Evolutionary conservation across 495 filamentous ascomycete genomes (phyloP).

Genomic region (Annulohypoxylon bovei): DNA sequence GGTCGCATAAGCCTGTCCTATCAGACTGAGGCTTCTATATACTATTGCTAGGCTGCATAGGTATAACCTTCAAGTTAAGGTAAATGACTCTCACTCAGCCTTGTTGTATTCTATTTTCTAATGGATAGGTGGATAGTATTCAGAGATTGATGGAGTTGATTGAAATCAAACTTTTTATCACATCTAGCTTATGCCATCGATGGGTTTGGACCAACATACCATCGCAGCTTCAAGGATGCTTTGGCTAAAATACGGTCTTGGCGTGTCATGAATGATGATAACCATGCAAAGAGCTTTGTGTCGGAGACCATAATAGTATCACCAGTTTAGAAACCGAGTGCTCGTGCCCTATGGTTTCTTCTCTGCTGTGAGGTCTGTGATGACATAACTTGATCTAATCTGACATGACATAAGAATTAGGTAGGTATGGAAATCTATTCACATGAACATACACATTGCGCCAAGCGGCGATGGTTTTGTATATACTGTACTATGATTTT

Average conservation of each 20-base stretch:
- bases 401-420: slow-evolving; percentile 49
- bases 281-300: slow-evolving; percentile 51
- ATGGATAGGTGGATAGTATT: neutral
- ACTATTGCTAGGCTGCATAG: slow-evolving; percentile 31
- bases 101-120: slow-evolving; percentile 4
- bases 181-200: neutral
- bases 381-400: slow-evolving; percentile 67
- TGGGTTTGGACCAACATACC: neutral
- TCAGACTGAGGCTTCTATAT: slow-evolving; percentile 25
- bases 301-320: slow-evolving; percentile 50
- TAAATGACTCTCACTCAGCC: slow-evolving; percentile 29
- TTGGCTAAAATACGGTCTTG: slow-evolving; percentile 22
- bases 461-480: slow-evolving; percentile 18
- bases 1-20: slow-evolving; percentile 10
- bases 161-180: neutral
- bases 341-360: slow-evolving; percentile 56
- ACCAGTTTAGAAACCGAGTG: slow-evolving; percentile 54
- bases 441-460: slow-evolving; percentile 8
- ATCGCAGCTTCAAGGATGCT: slow-evolving; percentile 10
- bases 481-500: neutral
- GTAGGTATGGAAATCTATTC: slow-evolving; percentile 15
- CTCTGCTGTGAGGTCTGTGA: slow-evolving; percentile 59
- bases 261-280: slow-evolving; percentile 56
- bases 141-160: neutral
- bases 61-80: slow-evolving; percentile 2